These are phyloP conservation scores for Candida awuae DNA, from an alignment of 805 yeast genomes.

Conservation along the genomic window DNA sequence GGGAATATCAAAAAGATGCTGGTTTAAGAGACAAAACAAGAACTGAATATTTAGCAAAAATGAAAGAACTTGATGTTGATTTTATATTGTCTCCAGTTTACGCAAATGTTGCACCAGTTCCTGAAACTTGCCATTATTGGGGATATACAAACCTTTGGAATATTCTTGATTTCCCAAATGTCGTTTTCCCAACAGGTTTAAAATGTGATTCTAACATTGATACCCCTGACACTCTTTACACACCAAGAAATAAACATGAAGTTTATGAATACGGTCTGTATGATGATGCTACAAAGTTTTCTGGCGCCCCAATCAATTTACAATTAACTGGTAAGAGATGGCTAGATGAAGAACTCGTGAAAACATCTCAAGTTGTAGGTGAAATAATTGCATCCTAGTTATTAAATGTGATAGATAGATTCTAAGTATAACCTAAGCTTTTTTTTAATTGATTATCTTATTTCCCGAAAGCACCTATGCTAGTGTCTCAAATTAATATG, in stretches of 20 bases:
- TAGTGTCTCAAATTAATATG: too few species aligned
- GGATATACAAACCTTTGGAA: slow-evolving; percentile 66
- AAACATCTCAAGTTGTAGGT: slow-evolving; percentile 36
- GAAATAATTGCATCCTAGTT: slow-evolving; percentile 23
- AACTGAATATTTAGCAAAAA: slow-evolving; percentile 39
- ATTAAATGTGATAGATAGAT: too few species aligned
- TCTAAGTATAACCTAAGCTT: too few species aligned
- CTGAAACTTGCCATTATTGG: slow-evolving; percentile 56
- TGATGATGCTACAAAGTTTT: slow-evolving; percentile 29
- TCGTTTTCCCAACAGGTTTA: slow-evolving; percentile 49
- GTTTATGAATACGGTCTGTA: slow-evolving; percentile 28
- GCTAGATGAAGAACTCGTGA: slow-evolving; percentile 41
- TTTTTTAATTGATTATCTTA: too few species aligned
- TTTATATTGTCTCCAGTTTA: slow-evolving; percentile 56
- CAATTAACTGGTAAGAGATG: slow-evolving; percentile 45
- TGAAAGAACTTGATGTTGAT: slow-evolving; percentile 47
- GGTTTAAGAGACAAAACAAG: slow-evolving; percentile 44
- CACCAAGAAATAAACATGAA: slow-evolving; percentile 35
- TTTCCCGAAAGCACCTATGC: too few species aligned
- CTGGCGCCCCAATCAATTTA: slow-evolving; percentile 42
- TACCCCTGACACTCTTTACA: slow-evolving; percentile 28
- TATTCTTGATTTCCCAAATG: slow-evolving; percentile 58
- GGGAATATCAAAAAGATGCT: slow-evolving; percentile 42
- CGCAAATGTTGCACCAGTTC: slow-evolving; percentile 58
- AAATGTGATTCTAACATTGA: slow-evolving; percentile 46